Conservation (phyloP, 768 basidiomycete species). For the Mycena rosella region DNA sequence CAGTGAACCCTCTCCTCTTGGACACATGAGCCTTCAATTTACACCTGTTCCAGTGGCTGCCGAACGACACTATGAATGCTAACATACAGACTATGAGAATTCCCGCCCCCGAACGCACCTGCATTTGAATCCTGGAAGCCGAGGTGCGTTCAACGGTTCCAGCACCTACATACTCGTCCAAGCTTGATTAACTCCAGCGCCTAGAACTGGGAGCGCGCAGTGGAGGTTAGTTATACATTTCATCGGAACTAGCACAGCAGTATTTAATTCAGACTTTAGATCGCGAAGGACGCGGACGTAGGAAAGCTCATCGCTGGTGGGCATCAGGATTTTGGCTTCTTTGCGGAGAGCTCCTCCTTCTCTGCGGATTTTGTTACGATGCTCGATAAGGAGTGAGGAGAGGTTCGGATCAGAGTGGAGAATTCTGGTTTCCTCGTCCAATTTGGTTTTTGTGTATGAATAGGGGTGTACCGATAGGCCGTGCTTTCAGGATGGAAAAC, state of each 20-base stretch:
- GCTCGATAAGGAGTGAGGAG: slow-evolving; percentile 13
- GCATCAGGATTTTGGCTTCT: slow-evolving; percentile 17
- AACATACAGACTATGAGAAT: too few species aligned
- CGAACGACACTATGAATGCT: not conserved
- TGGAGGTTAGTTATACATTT: slow-evolving; percentile 16
- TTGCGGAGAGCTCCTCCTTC: slow-evolving; percentile 13
- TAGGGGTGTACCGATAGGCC: slow-evolving; percentile 10
- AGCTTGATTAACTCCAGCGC: not conserved
- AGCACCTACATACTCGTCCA: not conserved
- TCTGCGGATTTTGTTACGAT: slow-evolving; percentile 18
- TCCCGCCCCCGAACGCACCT: slow-evolving; percentile 6
- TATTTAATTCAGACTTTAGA: slow-evolving; percentile 14
- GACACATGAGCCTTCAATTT: not conserved
- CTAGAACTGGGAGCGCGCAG: not conserved
- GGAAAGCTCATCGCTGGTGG: slow-evolving; percentile 12
- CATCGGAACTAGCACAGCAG: slow-evolving; percentile 6
- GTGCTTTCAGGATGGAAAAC: slow-evolving; percentile 10
- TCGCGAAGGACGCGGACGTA: slow-evolving; percentile 18
- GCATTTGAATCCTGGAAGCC: not conserved
- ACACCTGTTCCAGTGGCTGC: slow-evolving; percentile 5
- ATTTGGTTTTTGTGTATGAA: slow-evolving; percentile 15
- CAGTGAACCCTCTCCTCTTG: slow-evolving; percentile 11
- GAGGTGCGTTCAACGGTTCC: slow-evolving; percentile 1
- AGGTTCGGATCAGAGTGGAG: slow-evolving; percentile 1
- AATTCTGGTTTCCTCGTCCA: slow-evolving; percentile 4